Evolutionary conservation across 495 filamentous ascomycete species (phyloP), one percentile per base, ranked within the genome.

Genomic region (Penicillium canescens): DNA sequence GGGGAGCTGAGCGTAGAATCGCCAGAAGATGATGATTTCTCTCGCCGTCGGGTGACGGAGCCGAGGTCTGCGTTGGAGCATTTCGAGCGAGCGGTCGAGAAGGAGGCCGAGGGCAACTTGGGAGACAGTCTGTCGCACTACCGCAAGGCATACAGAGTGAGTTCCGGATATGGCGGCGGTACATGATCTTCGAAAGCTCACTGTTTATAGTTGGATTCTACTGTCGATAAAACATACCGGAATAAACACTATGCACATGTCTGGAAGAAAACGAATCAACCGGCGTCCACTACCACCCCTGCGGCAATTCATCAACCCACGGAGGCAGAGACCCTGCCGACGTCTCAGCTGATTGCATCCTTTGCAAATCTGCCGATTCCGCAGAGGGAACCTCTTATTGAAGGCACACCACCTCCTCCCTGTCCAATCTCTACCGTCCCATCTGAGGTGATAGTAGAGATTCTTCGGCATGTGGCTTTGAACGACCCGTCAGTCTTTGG

Each of bases 91-190:
- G 95, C 93, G 0, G 91, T 96, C 7, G 90, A 96, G 73, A 89
- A 82, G 62, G 95, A 98, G 71, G 78, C 78, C 0, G 84, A 86
- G 52, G 94, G 94, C 0, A 93, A 80, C 50, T 73, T 98, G 16
- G 93, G 94, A 4, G 94, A 98, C 56, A 97, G 94, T 69, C 62
- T 98, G 41, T 84, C 79, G 54, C 83, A 94, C 55, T 98, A 98
- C 65, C 82, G 94, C 48, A 91, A 90, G 64, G 94, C 94, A 3
- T 98, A 92, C 62, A 82, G 86, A 61, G 90, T 93, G 70, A 60
- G 71, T 28, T 24, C 39, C 20, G 16, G 28, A 31, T 75, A 54
- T 20, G 8, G 2, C 6, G 23, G 5, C 49, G 21, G 33, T 9
- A 16, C 40, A 31, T 52, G 31, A 65, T 20, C 13, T 24, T 31